Conservation (phyloP, 148 eudicot genomes). For the Limonium bicolor region DNA sequence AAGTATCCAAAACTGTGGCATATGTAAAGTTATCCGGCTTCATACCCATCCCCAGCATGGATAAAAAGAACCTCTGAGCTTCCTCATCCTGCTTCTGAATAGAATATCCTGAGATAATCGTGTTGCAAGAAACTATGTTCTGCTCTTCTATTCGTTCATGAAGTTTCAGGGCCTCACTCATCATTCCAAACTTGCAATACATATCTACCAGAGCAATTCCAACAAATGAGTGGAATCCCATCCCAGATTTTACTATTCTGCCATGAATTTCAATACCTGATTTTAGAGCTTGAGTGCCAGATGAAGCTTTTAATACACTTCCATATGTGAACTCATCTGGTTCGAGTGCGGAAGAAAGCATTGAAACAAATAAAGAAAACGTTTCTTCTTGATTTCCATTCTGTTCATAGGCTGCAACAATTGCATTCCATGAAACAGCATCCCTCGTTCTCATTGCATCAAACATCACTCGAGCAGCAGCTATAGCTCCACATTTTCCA, state of each 20-base stretch:
- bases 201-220: conserved; percentile 83
- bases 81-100: conserved; percentile 47
- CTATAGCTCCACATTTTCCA: conserved; percentile 72
- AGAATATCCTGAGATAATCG: conserved; percentile 70
- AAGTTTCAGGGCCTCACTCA: conserved; percentile 73
- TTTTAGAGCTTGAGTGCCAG: conserved; percentile 24
- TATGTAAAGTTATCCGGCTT: conserved; percentile 76
- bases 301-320: conserved; percentile 78
- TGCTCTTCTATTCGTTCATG: conserved; percentile 47
- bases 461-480: conserved; percentile 43
- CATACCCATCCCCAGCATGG: conserved; percentile 51
- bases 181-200: conserved; percentile 75
- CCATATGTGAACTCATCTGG: conserved; percentile 91
- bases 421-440: conserved; percentile 82
- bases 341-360: conserved; percentile 53
- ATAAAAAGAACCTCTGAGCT: conserved; percentile 57
- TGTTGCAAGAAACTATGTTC: conserved; percentile 77
- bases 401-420: conserved; percentile 77
- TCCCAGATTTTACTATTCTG: conserved; percentile 54
- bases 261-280: conserved; percentile 59
- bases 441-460: conserved; percentile 59
- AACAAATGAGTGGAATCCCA: conserved; percentile 66
- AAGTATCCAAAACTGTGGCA: conserved; percentile 82
- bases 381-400: conserved; percentile 49
- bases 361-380: conserved; percentile 29